Percentiles rank a stretch among this genome's conserved stretches.
These are phyloP conservation scores for Lonicera japonica DNA, from an alignment of 129 eudicot genomes.

Conservation along the genomic window DNA sequence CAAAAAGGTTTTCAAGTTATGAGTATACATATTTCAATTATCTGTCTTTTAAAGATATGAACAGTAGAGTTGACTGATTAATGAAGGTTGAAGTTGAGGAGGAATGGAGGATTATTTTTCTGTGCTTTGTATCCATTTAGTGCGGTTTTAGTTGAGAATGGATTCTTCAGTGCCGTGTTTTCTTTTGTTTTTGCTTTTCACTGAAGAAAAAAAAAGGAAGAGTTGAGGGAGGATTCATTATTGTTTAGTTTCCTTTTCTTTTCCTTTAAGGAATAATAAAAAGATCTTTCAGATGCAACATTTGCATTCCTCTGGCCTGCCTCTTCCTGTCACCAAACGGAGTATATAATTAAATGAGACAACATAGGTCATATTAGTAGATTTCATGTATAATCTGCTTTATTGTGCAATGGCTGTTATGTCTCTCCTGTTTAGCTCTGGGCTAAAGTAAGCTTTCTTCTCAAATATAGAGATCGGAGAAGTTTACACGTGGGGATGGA, in stretches of 20 bases:
- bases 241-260: too few species aligned
- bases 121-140: too few species aligned
- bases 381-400: not conserved
- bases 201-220: too few species aligned
- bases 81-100: not conserved
- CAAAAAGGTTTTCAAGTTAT: not conserved
- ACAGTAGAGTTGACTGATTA: not conserved
- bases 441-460: slow-evolving; percentile 8
- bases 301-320: too few species aligned
- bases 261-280: too few species aligned
- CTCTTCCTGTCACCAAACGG: too few species aligned
- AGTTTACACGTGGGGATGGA: slow-evolving; percentile 99
- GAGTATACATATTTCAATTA: not conserved
- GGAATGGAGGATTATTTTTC: too few species aligned
- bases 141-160: too few species aligned
- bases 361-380: not conserved
- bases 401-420: not conserved
- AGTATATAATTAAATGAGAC: not conserved
- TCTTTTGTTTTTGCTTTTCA: too few species aligned
- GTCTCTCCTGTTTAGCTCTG: not conserved
- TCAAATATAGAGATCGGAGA: slow-evolving; percentile 55
- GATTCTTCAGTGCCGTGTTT: too few species aligned
- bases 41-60: not conserved
- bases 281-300: not conserved
- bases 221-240: too few species aligned